Conservation (phyloP, 2,329 filamentous ascomycete genomes). For the Aspergillus ibericus region DNA sequence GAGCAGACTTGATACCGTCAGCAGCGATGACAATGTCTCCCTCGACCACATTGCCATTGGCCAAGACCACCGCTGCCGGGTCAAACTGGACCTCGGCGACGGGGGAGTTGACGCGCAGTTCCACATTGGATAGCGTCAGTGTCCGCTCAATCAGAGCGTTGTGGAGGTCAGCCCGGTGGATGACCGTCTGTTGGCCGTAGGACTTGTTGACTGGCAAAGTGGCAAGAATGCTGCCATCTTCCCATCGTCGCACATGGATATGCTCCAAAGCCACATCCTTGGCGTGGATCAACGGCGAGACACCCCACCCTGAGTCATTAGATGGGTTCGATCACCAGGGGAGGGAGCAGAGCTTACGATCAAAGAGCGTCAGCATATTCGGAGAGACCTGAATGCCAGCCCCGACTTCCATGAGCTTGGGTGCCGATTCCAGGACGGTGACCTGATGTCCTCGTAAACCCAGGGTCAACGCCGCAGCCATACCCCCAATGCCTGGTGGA, state of each 20-base stretch:
- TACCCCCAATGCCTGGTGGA: slow-evolving; percentile 35
- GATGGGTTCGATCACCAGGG: neutral
- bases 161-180: slow-evolving; percentile 40
- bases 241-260: slow-evolving; percentile 38
- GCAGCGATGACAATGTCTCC: slow-evolving; percentile 55
- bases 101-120: slow-evolving; percentile 29
- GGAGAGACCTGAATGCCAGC: slow-evolving; percentile 81
- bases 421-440: slow-evolving; percentile 33
- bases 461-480: slow-evolving; percentile 37
- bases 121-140: slow-evolving; percentile 30
- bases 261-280: slow-evolving; percentile 36
- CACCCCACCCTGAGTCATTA: slow-evolving; percentile 32
- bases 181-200: slow-evolving; percentile 36
- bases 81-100: slow-evolving; percentile 30
- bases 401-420: slow-evolving; percentile 57
- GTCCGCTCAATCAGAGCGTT: slow-evolving; percentile 33
- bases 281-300: slow-evolving; percentile 34
- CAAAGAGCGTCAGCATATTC: slow-evolving; percentile 74
- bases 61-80: slow-evolving; percentile 30
- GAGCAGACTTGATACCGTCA: slow-evolving; percentile 55
- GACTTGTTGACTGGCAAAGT: slow-evolving; percentile 38
- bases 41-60: slow-evolving; percentile 25
- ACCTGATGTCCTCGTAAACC: slow-evolving; percentile 36
- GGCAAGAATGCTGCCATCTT: slow-evolving; percentile 33
- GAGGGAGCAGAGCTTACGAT: slow-evolving; percentile 44